Evolutionary conservation across 2,329 filamentous ascomycete species (phyloP), one percentile per base, ranked within the genome.

Genomic region (Xylariales sp.): DNA sequence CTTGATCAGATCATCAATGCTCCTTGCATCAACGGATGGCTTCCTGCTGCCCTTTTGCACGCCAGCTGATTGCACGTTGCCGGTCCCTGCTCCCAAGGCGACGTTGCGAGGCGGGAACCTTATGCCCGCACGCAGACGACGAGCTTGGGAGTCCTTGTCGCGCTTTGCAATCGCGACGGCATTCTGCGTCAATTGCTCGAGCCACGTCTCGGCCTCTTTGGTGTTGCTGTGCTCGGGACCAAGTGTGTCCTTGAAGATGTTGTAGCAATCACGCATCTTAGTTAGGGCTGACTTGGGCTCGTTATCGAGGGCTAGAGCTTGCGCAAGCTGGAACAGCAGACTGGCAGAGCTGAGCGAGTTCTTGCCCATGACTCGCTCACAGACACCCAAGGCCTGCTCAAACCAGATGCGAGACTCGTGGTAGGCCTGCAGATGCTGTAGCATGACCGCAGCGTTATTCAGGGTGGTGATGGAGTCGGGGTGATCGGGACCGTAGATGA

Each of bases 381-480:
- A 96, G 47, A 97, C 84, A 31, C 80, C 76, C 38, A 97, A 80
- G 8, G 90, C 94, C 50, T 88, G 85, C 65, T 97, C 93, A 59
- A 98, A 98, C 93, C 93, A 98, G 48, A 91, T 75, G 38, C 93
- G 84, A 33, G 91, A 97, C 66, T 95, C 88, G 55, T 91, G 84
- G 70, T 95, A 98, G 46, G 86, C 83, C 73, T 97, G 95, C 54
- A 96, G 78, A 42, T 89, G 84, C 66, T 98, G 93, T 44, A 98
- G 80, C 93, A 98, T 98, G 46, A 98, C 93, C 6, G 93, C 93
- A 15, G 88, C 91, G 58, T 98, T 98, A 77, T 97, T 98, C 66
- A 97, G 85, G 12, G 93, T 97, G 7, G 94, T 98, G 66, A 98
- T 96, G 7, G 89, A 95, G 67, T 98, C 93, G 3, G 93, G 93